These are phyloP conservation scores for Hyaloperonospora arabidopsidis DNA, from an alignment of 352 stramenopile genomes.

Conservation along the genomic window DNA sequence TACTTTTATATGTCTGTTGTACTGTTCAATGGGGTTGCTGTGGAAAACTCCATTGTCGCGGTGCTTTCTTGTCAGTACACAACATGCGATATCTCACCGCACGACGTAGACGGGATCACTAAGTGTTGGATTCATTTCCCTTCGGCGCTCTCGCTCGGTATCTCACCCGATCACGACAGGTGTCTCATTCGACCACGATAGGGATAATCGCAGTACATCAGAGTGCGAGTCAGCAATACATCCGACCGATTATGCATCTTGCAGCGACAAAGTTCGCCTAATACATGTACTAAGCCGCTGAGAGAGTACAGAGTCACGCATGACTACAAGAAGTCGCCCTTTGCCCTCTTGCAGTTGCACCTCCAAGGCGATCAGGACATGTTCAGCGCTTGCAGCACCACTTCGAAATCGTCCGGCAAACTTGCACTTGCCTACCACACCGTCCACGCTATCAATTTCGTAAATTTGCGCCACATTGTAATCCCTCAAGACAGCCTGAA, in stretches of 20 bases:
- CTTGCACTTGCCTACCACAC: slow-evolving; percentile 54
- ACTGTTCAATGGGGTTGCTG: too few relatives aligned
- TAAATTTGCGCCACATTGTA: slow-evolving; percentile 69
- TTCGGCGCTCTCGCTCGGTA: too few relatives aligned
- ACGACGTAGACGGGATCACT: too few relatives aligned
- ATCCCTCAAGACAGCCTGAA: slow-evolving; percentile 44
- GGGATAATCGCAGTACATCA: too few relatives aligned
- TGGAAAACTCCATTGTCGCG: too few relatives aligned
- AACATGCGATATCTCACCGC: too few relatives aligned
- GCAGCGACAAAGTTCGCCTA: slow-evolving; percentile 36
- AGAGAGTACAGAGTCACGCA: slow-evolving; percentile 41
- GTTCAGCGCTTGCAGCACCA: slow-evolving; percentile 28
- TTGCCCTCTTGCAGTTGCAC: slow-evolving; percentile 59
- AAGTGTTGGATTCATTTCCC: too few relatives aligned
- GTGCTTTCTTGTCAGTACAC: too few relatives aligned
- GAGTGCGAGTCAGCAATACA: too few relatives aligned
- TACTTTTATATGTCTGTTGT: too few relatives aligned
- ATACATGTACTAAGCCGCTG: slow-evolving; percentile 46
- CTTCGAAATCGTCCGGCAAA: slow-evolving; percentile 56
- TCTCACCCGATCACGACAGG: too few relatives aligned
- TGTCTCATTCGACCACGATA: too few relatives aligned
- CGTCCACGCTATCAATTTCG: slow-evolving; percentile 67
- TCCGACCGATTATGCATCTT: slow-evolving; percentile 3
- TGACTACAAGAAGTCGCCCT: slow-evolving; percentile 53
- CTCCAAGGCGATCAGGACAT: slow-evolving; percentile 51